Base-by-base conservation (phyloP, 31 red algal genomes). In the Odonthalia washingtoniensis region DNA sequence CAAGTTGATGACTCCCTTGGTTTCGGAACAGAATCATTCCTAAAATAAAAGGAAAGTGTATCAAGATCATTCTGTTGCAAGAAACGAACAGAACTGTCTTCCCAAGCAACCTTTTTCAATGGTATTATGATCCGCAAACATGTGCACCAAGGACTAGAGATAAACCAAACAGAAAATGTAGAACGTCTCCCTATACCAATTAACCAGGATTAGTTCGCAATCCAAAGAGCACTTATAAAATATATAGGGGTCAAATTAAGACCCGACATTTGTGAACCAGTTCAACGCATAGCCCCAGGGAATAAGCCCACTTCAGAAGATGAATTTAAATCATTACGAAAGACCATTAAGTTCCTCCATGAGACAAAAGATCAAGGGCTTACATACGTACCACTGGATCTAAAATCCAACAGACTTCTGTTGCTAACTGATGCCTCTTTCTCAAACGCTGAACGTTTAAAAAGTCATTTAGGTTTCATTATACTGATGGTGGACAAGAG, bases 381-480 rank as follows among this genome's bases (percentile, higher is more conserved):
- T 0, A 27, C 27, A 26, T 87, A 21, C 38, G 73, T 66, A 21
- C 70, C 70, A 31, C 2, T 87, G 31, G 84, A 87, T 31, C 3
- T 67, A 0, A 24, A 66, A 26, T 57, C 53, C 2, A 52, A 30
- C 0, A 12, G 52, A 1, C 4, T 77, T n/a, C 40, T 87, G 44
- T 76, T 43, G 2, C n/a, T 87, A 16, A 77, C 84, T 1, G 70
- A 87, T 38, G n/a, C 84, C 1, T 78, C 72, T 35, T 87, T 87
- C 67, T 41, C 72, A 0, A 87, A 63, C 61, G 49, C 84, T 41
- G 5, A 4, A 0, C 35, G 67, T 37, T 1, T 75, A 3, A 77
- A 78, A 32, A 75, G 68, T 16, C 84, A 77, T 31, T 24, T 87
- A 1, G 72, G 84, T 43, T 87, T 77, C 45, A 52, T 87, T 2